phyloP scores from a whole-genome alignment of 83 land plant genomes.

The Larix sibirica region DNA sequence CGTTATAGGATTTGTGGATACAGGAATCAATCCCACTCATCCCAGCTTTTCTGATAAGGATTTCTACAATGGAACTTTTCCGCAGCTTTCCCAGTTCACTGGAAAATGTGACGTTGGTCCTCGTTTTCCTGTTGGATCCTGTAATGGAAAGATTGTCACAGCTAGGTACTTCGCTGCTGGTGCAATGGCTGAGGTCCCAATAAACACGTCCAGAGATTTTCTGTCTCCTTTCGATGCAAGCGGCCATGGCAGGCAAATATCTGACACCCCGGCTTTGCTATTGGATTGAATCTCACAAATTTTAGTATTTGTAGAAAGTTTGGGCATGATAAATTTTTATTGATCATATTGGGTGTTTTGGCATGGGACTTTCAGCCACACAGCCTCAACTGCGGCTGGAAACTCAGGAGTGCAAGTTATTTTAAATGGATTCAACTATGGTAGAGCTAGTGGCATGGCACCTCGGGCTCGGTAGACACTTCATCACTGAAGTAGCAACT shows the following conservation, averaged over 20 bases:
- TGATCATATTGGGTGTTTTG: neutral
- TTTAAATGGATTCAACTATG: conserved; percentile 68
- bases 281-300: neutral
- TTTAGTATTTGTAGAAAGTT: neutral
- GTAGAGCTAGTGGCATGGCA: conserved; percentile 89
- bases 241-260: conserved; percentile 82
- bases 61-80: conserved; percentile 20
- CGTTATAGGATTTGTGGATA: conserved; percentile 84
- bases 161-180: conserved; percentile 80
- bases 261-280: no score
- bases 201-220: conserved; percentile 50
- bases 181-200: conserved; percentile 34
- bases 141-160: conserved; percentile 84
- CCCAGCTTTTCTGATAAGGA: conserved; percentile 73
- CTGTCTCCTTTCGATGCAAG: conserved; percentile 80
- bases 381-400: conserved; percentile 90
- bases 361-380: conserved; percentile 57
- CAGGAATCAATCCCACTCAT: conserved; percentile 81
- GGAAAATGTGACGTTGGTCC: conserved; percentile 61
- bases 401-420: conserved; percentile 74
- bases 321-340: neutral
- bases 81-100: conserved; percentile 29
- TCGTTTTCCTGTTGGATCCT: conserved; percentile 57
- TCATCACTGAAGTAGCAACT: no score
- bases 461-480: conserved; percentile 77